Evolutionary conservation across 371 early-diverging fungal genomes (phyloP).

Genomic region (Mycotypha africana): DNA sequence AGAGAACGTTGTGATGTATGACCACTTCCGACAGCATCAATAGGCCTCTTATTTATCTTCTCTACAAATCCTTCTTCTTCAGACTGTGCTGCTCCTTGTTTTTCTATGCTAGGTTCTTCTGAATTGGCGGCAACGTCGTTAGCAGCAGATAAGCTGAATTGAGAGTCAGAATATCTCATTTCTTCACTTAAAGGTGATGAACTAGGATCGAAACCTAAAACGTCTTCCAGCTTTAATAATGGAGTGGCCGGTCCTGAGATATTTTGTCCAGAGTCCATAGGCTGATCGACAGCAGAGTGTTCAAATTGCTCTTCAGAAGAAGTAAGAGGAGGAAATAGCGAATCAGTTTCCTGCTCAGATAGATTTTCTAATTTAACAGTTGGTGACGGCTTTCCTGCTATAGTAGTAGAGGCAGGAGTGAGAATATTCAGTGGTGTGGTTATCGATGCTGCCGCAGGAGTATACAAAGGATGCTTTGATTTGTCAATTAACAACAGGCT

Average conservation of each 20-base stretch:
- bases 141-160: too few species aligned
- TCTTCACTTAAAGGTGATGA: slow-evolving; percentile 9
- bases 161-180: too few species aligned
- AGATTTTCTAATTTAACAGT: slow-evolving; percentile 1
- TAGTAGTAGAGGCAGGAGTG: not conserved
- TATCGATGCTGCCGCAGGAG: not conserved
- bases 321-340: slow-evolving; percentile 10
- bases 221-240: not conserved
- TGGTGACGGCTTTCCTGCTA: slow-evolving; percentile 5
- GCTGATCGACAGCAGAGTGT: not conserved
- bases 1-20: not conserved
- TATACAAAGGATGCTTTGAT: slow-evolving; percentile 6
- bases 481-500: slow-evolving; percentile 16
- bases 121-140: too few species aligned
- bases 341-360: slow-evolving; percentile 4
- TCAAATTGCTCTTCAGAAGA: not conserved
- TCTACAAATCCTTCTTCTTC: not conserved
- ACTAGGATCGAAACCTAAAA: slow-evolving; percentile 3
- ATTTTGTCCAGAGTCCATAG: too few species aligned
- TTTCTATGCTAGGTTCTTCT: not conserved
- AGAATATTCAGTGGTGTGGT: not conserved
- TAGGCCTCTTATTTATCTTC: not conserved
- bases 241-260: too few species aligned
- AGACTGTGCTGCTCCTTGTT: not conserved
- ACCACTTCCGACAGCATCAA: too few species aligned